Conservation (phyloP, 352 stramenopile genomes). For the Stramenopiles sp. region DNA sequence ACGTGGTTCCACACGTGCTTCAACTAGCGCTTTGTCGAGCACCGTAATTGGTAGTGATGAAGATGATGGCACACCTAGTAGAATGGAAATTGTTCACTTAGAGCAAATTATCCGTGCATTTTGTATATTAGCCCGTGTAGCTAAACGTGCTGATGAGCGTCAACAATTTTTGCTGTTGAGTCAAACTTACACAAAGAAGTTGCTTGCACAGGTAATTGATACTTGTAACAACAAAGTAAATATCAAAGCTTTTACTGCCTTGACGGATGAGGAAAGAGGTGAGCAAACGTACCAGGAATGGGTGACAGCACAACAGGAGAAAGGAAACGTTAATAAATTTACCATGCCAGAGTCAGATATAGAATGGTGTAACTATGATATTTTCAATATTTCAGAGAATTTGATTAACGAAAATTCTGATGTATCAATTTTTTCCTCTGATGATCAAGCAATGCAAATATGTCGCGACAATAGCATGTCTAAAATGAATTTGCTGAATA, state of each 20-base stretch:
- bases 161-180: not conserved
- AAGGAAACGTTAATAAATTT: not conserved
- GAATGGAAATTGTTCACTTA: conserved; percentile 12
- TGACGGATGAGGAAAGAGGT: not conserved
- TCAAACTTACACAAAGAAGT: not conserved
- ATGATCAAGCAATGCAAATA: not conserved
- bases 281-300: too few relatives aligned
- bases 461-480: too few relatives aligned
- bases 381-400: not conserved
- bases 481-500: too few relatives aligned
- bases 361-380: not conserved
- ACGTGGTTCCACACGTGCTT: not conserved
- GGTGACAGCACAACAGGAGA: not conserved
- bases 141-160: not conserved
- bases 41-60: not conserved
- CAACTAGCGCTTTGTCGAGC: not conserved
- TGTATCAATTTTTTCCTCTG: not conserved
- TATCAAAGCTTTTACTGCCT: not conserved
- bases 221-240: not conserved
- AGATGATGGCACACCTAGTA: conserved; percentile 11
- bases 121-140: conserved; percentile 15
- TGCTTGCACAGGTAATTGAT: not conserved
- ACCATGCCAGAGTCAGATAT: not conserved
- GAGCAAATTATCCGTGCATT: conserved; percentile 13
- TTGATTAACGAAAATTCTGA: not conserved